phyloP scores from a whole-genome alignment of 164 flowering plant species.

The Nymphaea colorata region DNA sequence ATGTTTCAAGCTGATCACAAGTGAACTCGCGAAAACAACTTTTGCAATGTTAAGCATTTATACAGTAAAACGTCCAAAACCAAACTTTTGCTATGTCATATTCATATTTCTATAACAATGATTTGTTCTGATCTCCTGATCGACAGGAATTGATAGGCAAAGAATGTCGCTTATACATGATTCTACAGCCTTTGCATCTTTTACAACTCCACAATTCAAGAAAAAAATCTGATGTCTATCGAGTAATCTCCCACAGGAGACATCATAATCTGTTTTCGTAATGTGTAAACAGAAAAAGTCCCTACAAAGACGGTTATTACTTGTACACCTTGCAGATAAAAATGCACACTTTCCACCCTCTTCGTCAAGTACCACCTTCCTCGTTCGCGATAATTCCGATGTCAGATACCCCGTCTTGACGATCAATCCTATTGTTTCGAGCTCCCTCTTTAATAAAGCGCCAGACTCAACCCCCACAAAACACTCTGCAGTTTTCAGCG shows the following conservation, averaged over 20 bases:
- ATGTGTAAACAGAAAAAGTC: not conserved
- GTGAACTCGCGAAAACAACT: too few species aligned
- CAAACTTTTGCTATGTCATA: too few species aligned
- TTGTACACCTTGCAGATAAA: not conserved
- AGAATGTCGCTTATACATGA: constrained; percentile 9
- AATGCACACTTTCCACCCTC: not conserved
- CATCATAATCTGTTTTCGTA: not conserved
- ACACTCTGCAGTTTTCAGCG: constrained; percentile 8
- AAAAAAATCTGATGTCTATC: not conserved
- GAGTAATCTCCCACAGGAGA: not conserved
- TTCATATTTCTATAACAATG: too few species aligned
- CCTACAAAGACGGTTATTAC: not conserved
- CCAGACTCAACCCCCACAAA: constrained; percentile 7
- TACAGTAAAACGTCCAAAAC: too few species aligned
- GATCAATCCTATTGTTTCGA: constrained; percentile 7
- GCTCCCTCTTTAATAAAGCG: not conserved
- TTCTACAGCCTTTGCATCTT: not conserved
- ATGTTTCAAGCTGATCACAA: too few species aligned
- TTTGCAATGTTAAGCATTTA: too few species aligned
- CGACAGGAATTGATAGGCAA: constrained; percentile 11
- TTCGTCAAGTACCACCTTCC: too few species aligned
- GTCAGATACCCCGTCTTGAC: constrained; percentile 5
- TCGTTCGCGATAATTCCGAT: constrained; percentile 4
- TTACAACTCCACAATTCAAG: not conserved
- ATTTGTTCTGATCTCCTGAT: too few species aligned